Evolutionary conservation across 306 rosid genomes (phyloP), one percentile per base, ranked within the genome.

Genomic region (Comarum palustre): DNA sequence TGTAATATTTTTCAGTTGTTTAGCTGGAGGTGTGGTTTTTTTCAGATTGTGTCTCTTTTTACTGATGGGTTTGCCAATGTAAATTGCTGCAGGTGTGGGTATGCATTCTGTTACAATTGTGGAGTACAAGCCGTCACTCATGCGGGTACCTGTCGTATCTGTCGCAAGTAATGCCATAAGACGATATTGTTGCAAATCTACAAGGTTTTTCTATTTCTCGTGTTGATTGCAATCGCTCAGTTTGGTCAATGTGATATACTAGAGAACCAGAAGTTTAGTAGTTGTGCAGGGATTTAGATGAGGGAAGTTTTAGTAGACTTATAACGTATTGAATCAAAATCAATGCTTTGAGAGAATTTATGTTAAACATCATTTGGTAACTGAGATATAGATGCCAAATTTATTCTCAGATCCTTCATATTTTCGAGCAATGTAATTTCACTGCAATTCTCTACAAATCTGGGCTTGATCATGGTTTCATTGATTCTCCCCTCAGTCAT

Each of bases 41-140:
- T 46, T 7, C 51, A 46, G 51, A 46, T 46, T 15, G 51, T 46
- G 15, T n/a, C 15, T 46, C 15, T 19, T 15, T 46, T 14, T 15
- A 9, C 14, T 54, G 60, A 54, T 8, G 60, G 4, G 8, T 8
- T 51, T 34, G 22, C 34, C 8, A 3, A 10, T 39, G 20, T 20
- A 2, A 19, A 63, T 16, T 39, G 69, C 29, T 41, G 71, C 52
- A 66, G 54, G 71, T 66, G 71, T 45, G 55, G 55, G 45, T 25
- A 5, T 66, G 54, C 71, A 4, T 66, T 66, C 71, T 66, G 71
- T 66, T 66, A 66, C 39, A 66, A 43, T 45, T 66, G 71, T 45
- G 71, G 71, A 24, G 24, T 45, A 8, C 55, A 11, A 6, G 36
- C 55, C 1, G 2, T 15, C 5, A 24, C 39, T 7, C 71, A 66